These are phyloP conservation scores for Sugiyamaella japonica DNA, from an alignment of 1,139 yeast species.

Conservation along the genomic window DNA sequence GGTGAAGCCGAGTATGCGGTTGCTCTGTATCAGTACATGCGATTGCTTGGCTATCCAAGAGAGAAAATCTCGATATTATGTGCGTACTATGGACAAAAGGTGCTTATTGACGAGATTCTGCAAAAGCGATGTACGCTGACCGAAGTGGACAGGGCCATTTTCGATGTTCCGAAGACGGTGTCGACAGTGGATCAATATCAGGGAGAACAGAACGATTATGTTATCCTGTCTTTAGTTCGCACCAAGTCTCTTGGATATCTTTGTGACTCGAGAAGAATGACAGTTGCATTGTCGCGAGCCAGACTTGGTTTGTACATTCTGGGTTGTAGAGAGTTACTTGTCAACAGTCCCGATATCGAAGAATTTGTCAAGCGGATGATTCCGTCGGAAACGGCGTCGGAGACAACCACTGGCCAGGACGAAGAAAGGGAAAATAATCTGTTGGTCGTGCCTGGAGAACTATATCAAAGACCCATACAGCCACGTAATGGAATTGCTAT, in stretches of 20 bases:
- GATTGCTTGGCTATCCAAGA: constrained; percentile 48
- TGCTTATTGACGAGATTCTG: constrained; percentile 36
- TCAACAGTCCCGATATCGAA: constrained; percentile 23
- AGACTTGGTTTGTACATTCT: constrained; percentile 41
- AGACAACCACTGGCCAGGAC: too few species aligned
- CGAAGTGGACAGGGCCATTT: constrained; percentile 23
- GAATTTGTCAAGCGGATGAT: constrained; percentile 23
- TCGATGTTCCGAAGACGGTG: constrained; percentile 37
- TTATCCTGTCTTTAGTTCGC: constrained; percentile 39
- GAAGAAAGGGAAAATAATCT: constrained; percentile 30
- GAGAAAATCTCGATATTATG: constrained; percentile 47
- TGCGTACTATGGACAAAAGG: constrained; percentile 45
- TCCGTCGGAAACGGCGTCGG: constrained; percentile 18
- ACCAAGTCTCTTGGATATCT: constrained; percentile 31
- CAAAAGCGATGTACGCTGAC: constrained; percentile 31
- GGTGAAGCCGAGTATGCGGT: constrained; percentile 59
- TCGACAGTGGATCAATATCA: constrained; percentile 37
- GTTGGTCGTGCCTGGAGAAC: constrained; percentile 40
- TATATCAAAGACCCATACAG: constrained; percentile 30
- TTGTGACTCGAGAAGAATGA: constrained; percentile 33
- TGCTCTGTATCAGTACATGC: constrained; percentile 50
- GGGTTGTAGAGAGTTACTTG: constrained; percentile 34
- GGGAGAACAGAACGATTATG: constrained; percentile 38
- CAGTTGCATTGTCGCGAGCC: constrained; percentile 40
- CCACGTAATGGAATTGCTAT: constrained; percentile 32